These are phyloP conservation scores for Yarrowia sp. DNA, from an alignment of 805 yeast species.

Conservation along the genomic window DNA sequence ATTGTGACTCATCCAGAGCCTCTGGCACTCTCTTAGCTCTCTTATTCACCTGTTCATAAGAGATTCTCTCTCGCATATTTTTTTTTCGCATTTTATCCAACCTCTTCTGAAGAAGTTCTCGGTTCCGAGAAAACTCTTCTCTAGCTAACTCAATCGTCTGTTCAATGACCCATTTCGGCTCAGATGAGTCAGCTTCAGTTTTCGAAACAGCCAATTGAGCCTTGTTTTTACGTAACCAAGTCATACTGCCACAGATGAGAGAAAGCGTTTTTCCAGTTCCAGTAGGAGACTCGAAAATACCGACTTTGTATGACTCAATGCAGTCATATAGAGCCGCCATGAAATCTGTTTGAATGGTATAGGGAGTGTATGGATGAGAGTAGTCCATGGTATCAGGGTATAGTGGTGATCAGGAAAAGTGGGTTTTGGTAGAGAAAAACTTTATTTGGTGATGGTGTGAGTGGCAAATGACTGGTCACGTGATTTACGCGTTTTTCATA, in stretches of 20 bases:
- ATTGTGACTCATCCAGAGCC: slow-evolving; percentile 44
- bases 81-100: slow-evolving; percentile 29
- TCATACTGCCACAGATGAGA: slow-evolving; percentile 76
- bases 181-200: slow-evolving; percentile 47
- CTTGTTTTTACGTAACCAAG: slow-evolving; percentile 69
- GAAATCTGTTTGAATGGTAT: slow-evolving; percentile 69
- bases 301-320: slow-evolving; percentile 58
- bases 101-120: slow-evolving; percentile 34
- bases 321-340: slow-evolving; percentile 74
- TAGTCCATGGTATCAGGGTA: not conserved
- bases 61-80: slow-evolving; percentile 29
- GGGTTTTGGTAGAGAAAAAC: not conserved
- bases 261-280: slow-evolving; percentile 88
- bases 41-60: slow-evolving; percentile 22
- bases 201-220: slow-evolving; percentile 28
- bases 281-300: slow-evolving; percentile 88
- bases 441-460: too few species aligned
- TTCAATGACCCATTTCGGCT: slow-evolving; percentile 67
- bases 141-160: slow-evolving; percentile 38
- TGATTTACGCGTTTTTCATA: too few species aligned
- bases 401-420: not conserved
- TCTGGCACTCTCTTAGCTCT: slow-evolving; percentile 30
- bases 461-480: too few species aligned
- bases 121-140: slow-evolving; percentile 30
- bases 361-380: slow-evolving; percentile 77